Conservation (phyloP, 2,329 filamentous ascomycete genomes). For the Colletotrichum eremochloae region DNA sequence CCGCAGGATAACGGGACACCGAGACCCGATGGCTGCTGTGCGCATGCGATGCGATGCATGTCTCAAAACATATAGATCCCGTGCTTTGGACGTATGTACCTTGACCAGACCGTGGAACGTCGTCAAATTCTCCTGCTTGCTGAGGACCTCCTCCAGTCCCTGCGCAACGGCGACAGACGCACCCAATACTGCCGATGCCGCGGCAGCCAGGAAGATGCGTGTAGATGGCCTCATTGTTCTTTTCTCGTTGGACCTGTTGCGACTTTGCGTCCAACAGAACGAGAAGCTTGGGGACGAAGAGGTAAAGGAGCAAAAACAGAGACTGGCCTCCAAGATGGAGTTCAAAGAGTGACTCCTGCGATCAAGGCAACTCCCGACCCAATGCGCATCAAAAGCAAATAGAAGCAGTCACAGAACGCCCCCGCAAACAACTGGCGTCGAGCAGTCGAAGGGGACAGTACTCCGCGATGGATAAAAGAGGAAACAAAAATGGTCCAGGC, state of each 20-base stretch:
- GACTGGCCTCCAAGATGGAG: background rate
- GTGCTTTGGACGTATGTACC: conserved; percentile 46
- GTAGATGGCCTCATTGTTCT: conserved; percentile 14
- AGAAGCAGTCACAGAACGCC: background rate
- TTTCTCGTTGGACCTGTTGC: background rate
- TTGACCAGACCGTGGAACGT: conserved; percentile 60
- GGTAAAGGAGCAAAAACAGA: too few species aligned
- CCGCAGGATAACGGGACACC: conserved; percentile 38
- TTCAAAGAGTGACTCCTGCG: background rate
- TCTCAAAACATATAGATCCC: conserved; percentile 2
- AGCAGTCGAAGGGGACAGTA: background rate
- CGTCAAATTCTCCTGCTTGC: conserved; percentile 56
- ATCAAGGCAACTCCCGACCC: background rate
- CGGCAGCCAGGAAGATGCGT: conserved; percentile 2
- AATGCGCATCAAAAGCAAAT: background rate
- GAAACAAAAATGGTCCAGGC: background rate
- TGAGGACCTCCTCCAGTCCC: conserved; percentile 57
- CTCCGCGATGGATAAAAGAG: background rate
- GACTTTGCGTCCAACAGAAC: background rate
- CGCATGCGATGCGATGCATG: conserved; percentile 15
- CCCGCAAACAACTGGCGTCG: background rate
- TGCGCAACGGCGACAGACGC: conserved; percentile 43
- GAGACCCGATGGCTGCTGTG: conserved; percentile 31
- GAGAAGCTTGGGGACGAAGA: background rate
- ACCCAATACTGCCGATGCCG: conserved; percentile 10